These are phyloP conservation scores for Henckelia pumila DNA, from an alignment of 257 asterid species.

Conservation along the genomic window DNA sequence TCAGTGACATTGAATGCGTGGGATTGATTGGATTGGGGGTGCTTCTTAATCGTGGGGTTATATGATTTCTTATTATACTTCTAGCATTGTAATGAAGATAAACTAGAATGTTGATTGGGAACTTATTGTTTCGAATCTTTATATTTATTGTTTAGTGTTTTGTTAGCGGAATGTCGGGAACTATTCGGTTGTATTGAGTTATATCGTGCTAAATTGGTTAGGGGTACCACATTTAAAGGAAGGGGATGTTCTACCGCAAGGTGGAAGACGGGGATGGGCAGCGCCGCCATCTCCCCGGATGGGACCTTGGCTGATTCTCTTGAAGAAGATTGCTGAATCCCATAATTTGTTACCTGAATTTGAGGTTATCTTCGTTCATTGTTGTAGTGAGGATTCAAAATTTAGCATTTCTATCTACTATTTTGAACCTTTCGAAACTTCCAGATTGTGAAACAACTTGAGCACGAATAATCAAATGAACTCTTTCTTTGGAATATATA, in stretches of 20 bases:
- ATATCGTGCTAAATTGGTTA: slow-evolving; percentile 25
- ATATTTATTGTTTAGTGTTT: neutral
- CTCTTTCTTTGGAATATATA: neutral
- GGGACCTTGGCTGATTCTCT: slow-evolving; percentile 75
- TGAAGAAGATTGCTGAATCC: slow-evolving; percentile 75
- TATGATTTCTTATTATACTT: neutral
- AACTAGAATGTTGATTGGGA: too few species aligned
- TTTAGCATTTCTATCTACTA: neutral
- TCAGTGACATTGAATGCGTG: neutral
- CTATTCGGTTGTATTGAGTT: slow-evolving; percentile 16
- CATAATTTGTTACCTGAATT: slow-evolving; percentile 85
- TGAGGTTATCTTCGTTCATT: slow-evolving; percentile 47
- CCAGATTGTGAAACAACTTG: neutral
- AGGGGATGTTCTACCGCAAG: slow-evolving; percentile 83
- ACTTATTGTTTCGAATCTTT: neutral
- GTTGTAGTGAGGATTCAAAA: neutral
- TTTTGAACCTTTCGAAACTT: neutral
- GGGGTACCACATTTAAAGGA: slow-evolving; percentile 90
- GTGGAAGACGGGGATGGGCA: slow-evolving; percentile 92
- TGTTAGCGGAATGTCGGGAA: neutral
- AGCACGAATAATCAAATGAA: neutral
- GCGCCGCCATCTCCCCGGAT: slow-evolving; percentile 93
- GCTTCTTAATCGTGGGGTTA: neutral
- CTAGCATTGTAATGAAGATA: neutral
- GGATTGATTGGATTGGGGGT: neutral